Base-by-base conservation (phyloP, 1,284 basidiomycete species). In the Mycena citricolor region DNA sequence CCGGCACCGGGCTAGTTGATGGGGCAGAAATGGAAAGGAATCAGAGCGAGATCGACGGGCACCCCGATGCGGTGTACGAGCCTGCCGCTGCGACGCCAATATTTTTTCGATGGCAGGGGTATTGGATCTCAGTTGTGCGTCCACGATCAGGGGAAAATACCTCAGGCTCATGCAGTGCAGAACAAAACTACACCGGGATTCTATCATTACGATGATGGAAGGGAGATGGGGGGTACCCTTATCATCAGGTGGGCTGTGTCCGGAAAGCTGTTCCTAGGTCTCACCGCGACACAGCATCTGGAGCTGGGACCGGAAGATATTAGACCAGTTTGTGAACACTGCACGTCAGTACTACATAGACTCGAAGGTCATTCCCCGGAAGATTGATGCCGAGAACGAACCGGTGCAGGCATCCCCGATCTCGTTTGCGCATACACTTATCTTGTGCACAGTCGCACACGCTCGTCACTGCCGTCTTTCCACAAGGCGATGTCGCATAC, bases 81-180 rank as follows among this genome's bases (percentile, higher is more conserved):
- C 44, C 49, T 6, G 31, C 49, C 0, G 30, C 35, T 1, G 3
- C 13, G 26, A 47, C 20, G 8, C 29, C 44, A 2, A 28, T 42
- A 8, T 19, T 44, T 1, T 51, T 51, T 34, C 37, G 44, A 4
- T 51, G 49, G 49, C 28, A 12, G 12, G 49, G 49, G 0, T 44
- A 51, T 36, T 51, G 38, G 44, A 43, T 51, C 13, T 42, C 49
- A 3, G 38, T 51, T 6, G 49, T 51, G 17, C 16, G 44, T 42
- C 5, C 5, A 12, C 11, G 24, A 8, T n/a, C n/a, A n/a, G n/a
- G n/a, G n/a, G n/a, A n/a, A n/a, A n/a, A n/a, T n/a, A n/a, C n/a
- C n/a, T n/a, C n/a, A n/a, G n/a, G n/a, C n/a, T n/a, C n/a, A n/a
- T 10, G 1, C 11, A 14, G 12, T 12, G 22, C 34, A 51, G 41